phyloP scores from a whole-genome alignment of 1,139 yeast species.

The Pichia sp. region DNA sequence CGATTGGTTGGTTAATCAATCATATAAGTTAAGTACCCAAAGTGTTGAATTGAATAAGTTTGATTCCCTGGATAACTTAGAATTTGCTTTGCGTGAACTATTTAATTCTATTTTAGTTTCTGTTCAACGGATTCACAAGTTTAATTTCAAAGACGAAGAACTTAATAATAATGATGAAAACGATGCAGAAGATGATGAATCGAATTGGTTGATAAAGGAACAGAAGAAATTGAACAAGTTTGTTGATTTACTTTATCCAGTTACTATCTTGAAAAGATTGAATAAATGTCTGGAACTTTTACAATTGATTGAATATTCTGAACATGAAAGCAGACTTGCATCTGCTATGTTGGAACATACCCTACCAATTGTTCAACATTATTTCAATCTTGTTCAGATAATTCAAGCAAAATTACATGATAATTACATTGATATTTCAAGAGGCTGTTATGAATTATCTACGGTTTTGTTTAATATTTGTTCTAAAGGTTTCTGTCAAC shows the following conservation, averaged over 20 bases:
- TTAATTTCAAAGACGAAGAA: conserved; percentile 29
- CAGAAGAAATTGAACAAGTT: conserved; percentile 41
- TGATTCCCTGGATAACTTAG: conserved; percentile 37
- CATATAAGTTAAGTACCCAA: conserved; percentile 25
- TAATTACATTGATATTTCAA: conserved; percentile 48
- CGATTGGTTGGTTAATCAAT: conserved; percentile 33
- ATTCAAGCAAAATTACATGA: conserved; percentile 38
- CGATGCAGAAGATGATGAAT: conserved; percentile 37
- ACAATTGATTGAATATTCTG: conserved; percentile 33
- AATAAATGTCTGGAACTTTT: conserved; percentile 30
- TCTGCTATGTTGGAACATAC: conserved; percentile 42
- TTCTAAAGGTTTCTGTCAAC: conserved; percentile 90
- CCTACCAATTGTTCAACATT: conserved; percentile 52
- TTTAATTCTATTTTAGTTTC: conserved; percentile 60
- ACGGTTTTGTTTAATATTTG: conserved; percentile 55
- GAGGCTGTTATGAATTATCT: conserved; percentile 58
- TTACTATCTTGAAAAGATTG: conserved; percentile 29
- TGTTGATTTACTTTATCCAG: conserved; percentile 34
- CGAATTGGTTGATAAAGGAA: conserved; percentile 54
- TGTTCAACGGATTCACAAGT: conserved; percentile 49
- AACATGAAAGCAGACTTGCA: conserved; percentile 29
- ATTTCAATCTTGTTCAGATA: conserved; percentile 38
- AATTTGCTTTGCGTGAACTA: conserved; percentile 42
- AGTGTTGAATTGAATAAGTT: conserved; percentile 16
- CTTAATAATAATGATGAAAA: background rate